These are phyloP conservation scores for Rhizopogon salebrosus DNA, from an alignment of 768 basidiomycete genomes.

Conservation along the genomic window DNA sequence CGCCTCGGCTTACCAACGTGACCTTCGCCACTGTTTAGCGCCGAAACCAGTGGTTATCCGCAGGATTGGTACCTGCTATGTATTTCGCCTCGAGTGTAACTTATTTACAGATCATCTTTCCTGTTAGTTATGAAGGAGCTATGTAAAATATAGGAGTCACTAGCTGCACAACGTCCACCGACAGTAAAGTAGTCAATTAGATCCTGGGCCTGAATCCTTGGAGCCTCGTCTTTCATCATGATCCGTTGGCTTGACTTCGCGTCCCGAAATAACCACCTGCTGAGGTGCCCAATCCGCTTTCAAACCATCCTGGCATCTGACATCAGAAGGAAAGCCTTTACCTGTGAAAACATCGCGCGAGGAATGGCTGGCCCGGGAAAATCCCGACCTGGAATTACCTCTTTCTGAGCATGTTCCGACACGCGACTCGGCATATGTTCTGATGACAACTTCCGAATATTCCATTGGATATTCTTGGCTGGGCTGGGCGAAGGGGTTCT, in stretches of 20 bases:
- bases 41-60: too few relatives aligned
- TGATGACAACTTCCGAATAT: too few relatives aligned
- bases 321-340: neutral
- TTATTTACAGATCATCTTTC: too few relatives aligned
- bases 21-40: too few relatives aligned
- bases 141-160: neutral
- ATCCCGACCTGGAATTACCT: neutral
- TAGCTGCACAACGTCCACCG: neutral
- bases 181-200: neutral
- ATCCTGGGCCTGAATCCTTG: too few relatives aligned
- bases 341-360: constrained; percentile 5
- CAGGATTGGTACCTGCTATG: too few relatives aligned
- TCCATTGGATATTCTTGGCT: too few relatives aligned
- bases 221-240: neutral
- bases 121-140: too few relatives aligned
- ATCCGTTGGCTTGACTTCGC: neutral
- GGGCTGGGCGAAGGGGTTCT: too few relatives aligned
- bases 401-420: constrained; percentile 1
- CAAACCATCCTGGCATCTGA: neutral
- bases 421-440: neutral
- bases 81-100: too few relatives aligned
- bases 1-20: constrained; percentile 5
- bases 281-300: too few relatives aligned
- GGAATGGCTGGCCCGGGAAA: neutral
- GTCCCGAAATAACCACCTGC: neutral